Evolutionary conservation across 1,284 basidiomycete species (phyloP), one percentile per base, ranked within the genome.

Genomic region (Boletus holoroseus): DNA sequence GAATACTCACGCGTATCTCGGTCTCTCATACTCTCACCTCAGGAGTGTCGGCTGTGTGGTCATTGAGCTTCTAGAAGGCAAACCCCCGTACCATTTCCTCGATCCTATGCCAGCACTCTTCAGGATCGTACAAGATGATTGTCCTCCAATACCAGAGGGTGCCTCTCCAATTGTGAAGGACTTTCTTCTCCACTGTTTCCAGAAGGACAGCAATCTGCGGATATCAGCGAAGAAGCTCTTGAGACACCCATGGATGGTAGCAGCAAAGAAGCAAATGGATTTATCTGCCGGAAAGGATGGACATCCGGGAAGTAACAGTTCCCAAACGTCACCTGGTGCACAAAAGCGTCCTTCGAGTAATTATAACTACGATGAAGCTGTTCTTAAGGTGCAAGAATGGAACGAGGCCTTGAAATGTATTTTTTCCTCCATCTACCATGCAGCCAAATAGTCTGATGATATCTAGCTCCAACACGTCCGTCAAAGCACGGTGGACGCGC

Each of bases 61-160:
- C 3, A 95, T 99, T 53, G 95, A 99, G 66, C 78, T 99, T 11
- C 74, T 99, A 20, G 93, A 97, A 69, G 95, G 94, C 9, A 92
- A 91, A 59, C 95, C 95, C 12, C 95, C 95, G 0, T 97, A 97
- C 69, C 90, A 95, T 68, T 90, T 88, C 60, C 80, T 98, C 27
- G 92, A 94, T 54, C 95, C 95, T 3, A 97, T 99, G 94, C 95
- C 94, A 42, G 95, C 95, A 0, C 80, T 99, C 22, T 99, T 96
- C 72, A 85, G 94, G 45, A 98, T 99, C 57, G 95, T 99, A 1
- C 94, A 97, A 68, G 95, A 99, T 64, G 94, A 98, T 67, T 90
- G 85, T 62, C 95, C 95, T 37, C 92, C 92, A 7, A 88, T 99
- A 59, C 95, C 95, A 0, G 94, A 97, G 55, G 91, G 93, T 37